Base-by-base conservation (phyloP, 805 yeast genomes). In the Candida qinlingensis region DNA sequence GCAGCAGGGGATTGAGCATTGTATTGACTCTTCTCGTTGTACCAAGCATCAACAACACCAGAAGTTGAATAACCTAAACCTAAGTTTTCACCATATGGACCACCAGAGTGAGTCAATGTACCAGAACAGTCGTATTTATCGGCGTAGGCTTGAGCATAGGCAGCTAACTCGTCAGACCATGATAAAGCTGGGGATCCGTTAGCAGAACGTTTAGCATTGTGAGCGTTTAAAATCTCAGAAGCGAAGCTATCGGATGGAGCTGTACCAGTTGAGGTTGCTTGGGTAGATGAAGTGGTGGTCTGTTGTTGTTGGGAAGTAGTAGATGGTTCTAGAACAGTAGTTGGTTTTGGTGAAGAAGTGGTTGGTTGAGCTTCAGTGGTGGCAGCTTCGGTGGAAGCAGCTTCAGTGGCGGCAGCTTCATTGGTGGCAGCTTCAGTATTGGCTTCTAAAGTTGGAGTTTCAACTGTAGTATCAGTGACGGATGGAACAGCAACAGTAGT, bases 51-150 rank as follows among this genome's bases (percentile, higher is more conserved):
- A 41, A 85, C 87, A 27, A 85, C 73, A 37, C 65, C 65, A 9
- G 79, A 68, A 51, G 68, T 61, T 58, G 74, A 55, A 67, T 77
- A 84, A 46, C 96, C 96, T 39, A 81, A 73, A 41, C 91, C 95
- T 57, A 87, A 72, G 74, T 87, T 87, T 68, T 87, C 95, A 60
- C 96, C 96, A 69, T 81, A 83, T 33, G 77, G 76, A 36, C 87
- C 88, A 44, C 77, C 78, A 25, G 91, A 82, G 68, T 87, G 96
- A 35, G 71, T 67, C 58, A 87, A 69, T 35, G 53, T 65, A 54
- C 85, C 88, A 8, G 82, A 76, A 62, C 81, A 74, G 68, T 87
- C 83, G 61, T 79, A 80, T 7, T 62, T 47, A 12, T 65, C 72
- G 42, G 81, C 81, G 53, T 77, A 80, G 45, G 67, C 65, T 60